Evolutionary conservation across 495 filamentous ascomycete species (phyloP).

Genomic region (Venustampulla echinocandica): DNA sequence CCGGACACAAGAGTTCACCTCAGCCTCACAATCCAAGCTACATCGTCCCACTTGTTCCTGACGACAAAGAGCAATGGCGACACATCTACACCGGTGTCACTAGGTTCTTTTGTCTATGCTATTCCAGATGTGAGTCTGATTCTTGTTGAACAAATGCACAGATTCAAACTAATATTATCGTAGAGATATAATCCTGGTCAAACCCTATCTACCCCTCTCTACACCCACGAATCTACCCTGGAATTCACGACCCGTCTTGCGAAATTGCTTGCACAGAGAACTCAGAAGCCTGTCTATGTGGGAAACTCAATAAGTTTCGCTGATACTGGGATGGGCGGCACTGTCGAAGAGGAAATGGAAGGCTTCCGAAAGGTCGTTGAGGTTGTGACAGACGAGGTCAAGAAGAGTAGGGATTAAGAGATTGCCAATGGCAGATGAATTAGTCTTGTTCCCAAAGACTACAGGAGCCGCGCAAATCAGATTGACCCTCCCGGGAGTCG

Average conservation of each 20-base stretch:
- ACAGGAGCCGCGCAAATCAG: no score
- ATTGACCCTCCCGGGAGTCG: no score
- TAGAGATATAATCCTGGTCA: conserved; percentile 49
- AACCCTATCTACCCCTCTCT: conserved; percentile 71
- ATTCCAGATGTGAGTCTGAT: conserved; percentile 66
- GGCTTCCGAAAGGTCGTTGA: conserved; percentile 65
- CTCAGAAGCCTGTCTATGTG: conserved; percentile 68
- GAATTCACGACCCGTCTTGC: conserved; percentile 83
- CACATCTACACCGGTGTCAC: conserved; percentile 36
- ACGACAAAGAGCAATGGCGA: conserved; percentile 61
- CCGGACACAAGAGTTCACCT: conserved; percentile 73
- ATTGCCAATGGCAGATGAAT: not conserved
- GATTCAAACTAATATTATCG: conserved; percentile 5
- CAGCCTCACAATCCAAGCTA: conserved; percentile 59
- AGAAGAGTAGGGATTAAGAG: not conserved
- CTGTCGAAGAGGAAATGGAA: conserved; percentile 92
- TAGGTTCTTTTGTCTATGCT: conserved; percentile 87
- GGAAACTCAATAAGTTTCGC: conserved; percentile 65
- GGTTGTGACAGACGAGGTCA: conserved; percentile 52
- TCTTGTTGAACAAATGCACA: not conserved
- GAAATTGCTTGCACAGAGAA: conserved; percentile 67
- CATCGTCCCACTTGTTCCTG: conserved; percentile 65
- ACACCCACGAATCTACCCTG: conserved; percentile 59
- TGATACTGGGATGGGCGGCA: conserved; percentile 59
- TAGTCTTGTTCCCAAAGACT: not conserved